Conservation (phyloP, 441 rosid genomes). For the Gossypium gossypioides region DNA sequence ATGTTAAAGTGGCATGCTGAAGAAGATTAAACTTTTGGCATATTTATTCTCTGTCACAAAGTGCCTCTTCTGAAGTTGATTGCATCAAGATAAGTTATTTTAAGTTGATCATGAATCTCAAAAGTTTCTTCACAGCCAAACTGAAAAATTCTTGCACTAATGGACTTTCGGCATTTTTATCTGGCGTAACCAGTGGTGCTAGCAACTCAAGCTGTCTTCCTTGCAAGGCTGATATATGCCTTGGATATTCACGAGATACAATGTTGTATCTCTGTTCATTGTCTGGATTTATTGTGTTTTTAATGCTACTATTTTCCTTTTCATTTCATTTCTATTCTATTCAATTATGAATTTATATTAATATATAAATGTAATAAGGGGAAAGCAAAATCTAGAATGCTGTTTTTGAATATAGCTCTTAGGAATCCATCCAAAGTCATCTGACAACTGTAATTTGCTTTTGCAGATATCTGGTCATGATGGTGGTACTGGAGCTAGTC, state of each 20-base stretch:
- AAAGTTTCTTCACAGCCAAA: neutral
- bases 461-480: slow-evolving; percentile 94
- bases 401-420: neutral
- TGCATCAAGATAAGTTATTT: neutral
- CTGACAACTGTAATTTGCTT: slow-evolving; percentile 14
- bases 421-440: neutral
- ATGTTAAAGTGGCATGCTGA: neutral
- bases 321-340: neutral
- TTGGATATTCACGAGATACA: neutral
- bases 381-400: neutral
- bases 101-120: neutral
- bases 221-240: neutral
- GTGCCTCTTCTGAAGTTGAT: neutral
- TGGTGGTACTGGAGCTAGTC: slow-evolving; percentile 99
- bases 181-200: neutral
- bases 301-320: neutral
- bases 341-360: neutral
- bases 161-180: neutral
- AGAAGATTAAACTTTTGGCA: neutral
- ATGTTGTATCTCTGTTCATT: neutral
- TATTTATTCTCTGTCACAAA: neutral
- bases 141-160: neutral
- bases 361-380: neutral
- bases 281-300: neutral
- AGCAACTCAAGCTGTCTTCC: neutral